Conservation (phyloP, 148 eudicot genomes). For the Fagopyrum tataricum region DNA sequence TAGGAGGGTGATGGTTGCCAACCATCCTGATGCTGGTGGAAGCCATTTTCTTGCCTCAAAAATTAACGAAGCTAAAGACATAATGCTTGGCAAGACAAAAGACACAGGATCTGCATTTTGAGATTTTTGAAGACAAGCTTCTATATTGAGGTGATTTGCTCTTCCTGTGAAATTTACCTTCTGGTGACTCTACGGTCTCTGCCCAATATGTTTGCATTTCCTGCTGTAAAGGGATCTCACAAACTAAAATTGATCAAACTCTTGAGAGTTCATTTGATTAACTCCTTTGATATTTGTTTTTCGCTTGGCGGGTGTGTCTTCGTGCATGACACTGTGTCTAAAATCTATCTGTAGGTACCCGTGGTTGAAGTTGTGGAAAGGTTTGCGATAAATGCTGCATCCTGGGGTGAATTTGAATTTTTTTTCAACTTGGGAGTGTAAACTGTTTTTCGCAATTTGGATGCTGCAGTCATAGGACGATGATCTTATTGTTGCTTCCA, state of each 20-base stretch:
- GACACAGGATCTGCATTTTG: conserved; percentile 42
- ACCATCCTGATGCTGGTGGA: conserved; percentile 56
- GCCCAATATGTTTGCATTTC: neutral
- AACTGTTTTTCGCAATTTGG: neutral
- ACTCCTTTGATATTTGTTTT: neutral
- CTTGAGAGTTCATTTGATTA: neutral
- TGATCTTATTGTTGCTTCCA: neutral
- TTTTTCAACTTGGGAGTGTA: neutral
- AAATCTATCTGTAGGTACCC: neutral
- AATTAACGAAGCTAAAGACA: conserved; percentile 51
- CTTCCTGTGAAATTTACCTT: neutral
- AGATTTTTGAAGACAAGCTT: neutral
- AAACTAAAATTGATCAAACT: neutral
- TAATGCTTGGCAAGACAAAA: conserved; percentile 47
- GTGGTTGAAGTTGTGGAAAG: neutral
- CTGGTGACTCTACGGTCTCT: neutral
- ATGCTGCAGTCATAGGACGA: neutral
- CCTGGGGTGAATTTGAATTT: neutral
- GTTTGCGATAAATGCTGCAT: conserved; percentile 1
- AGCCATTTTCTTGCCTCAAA: conserved; percentile 62
- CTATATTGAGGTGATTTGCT: neutral
- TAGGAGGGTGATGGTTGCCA: conserved; percentile 52
- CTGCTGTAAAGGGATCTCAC: neutral
- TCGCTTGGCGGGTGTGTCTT: too few species aligned
- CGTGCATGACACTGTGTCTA: too few species aligned